Base-by-base conservation (phyloP, 306 rosid species). In the Echinosophora koreensis region DNA sequence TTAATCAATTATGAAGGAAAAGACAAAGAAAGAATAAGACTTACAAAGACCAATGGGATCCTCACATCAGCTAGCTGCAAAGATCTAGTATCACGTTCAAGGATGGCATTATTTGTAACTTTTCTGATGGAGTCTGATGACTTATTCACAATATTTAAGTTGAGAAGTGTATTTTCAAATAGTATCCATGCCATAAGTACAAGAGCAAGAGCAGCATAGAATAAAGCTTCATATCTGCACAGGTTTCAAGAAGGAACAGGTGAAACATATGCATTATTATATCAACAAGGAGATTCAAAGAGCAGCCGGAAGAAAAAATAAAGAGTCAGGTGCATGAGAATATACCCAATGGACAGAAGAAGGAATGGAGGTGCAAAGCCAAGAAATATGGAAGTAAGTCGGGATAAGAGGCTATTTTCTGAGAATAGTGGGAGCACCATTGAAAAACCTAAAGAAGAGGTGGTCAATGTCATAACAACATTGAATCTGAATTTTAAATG, bases 311-410 rank as follows among this genome's bases (percentile, higher is more conserved):
- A n/a, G 3, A 50, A 44, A 77, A 18, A 49, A 76, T 74, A 67
- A 8, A 59, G 44, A 46, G n/a, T 65, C 71, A 10, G 34, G 72
- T 54, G 27, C 71, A 79, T 37, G 69, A 59, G 15, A 74, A 18
- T 44, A 44, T 90, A 93, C 98, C 98, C 98, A 56, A 93, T 93
- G 79, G 98, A 93, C 55, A 93, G 91, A 75, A 93, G 94, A 84
- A 93, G 97, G 87, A 93, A 93, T 39, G 94, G 70, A 66, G 97
- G 97, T 0, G 98, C 97, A 84, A 90, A 93, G 81, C 98, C 98
- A 38, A 93, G 94, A 82, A 89, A 90, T 85, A 93, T 89, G 71
- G 98, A 89, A 68, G 89, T 88, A 51, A 93, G 94, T 70, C 98
- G 81, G 56, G 98, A 88, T 80, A 93, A 82, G 82, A 93, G 89